phyloP scores from a whole-genome alignment of 495 filamentous ascomycete genomes.

The Penicillium arizonense region DNA sequence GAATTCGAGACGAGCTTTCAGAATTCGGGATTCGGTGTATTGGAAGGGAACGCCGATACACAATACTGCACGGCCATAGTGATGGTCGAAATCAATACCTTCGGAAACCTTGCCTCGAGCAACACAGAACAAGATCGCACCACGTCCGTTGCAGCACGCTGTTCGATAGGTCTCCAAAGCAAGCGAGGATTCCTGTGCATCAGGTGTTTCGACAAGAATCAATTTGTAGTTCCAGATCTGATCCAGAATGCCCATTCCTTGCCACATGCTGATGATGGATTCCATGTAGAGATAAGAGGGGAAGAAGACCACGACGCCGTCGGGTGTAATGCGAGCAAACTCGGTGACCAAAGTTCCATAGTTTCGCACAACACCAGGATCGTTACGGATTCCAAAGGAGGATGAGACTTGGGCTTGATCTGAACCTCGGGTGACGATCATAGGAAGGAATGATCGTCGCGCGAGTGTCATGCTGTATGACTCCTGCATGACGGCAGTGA shows the following conservation, averaged over 20 bases:
- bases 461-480: constrained; percentile 98
- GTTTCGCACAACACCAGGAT: constrained; percentile 90
- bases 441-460: constrained; percentile 90
- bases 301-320: constrained; percentile 98
- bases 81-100: constrained; percentile 98
- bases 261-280: constrained; percentile 97
- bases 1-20: constrained; percentile 95
- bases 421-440: constrained; percentile 93
- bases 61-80: constrained; percentile 94
- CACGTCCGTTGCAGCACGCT: constrained; percentile 93
- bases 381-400: constrained; percentile 90
- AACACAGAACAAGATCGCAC: constrained; percentile 89
- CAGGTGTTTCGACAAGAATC: constrained; percentile 95
- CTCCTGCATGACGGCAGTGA: constrained; percentile 86
- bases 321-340: constrained; percentile 90
- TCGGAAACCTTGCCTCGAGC: constrained; percentile 96
- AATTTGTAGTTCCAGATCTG: constrained; percentile 99
- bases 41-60: constrained; percentile 98
- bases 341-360: constrained; percentile 91
- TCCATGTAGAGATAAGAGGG: constrained; percentile 99
- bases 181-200: constrained; percentile 93
- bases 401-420: constrained; percentile 92
- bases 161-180: constrained; percentile 96
- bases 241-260: constrained; percentile 95
- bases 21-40: constrained; percentile 95